phyloP scores from a whole-genome alignment of 345 rosid species.

The Linum usitatissimum region DNA sequence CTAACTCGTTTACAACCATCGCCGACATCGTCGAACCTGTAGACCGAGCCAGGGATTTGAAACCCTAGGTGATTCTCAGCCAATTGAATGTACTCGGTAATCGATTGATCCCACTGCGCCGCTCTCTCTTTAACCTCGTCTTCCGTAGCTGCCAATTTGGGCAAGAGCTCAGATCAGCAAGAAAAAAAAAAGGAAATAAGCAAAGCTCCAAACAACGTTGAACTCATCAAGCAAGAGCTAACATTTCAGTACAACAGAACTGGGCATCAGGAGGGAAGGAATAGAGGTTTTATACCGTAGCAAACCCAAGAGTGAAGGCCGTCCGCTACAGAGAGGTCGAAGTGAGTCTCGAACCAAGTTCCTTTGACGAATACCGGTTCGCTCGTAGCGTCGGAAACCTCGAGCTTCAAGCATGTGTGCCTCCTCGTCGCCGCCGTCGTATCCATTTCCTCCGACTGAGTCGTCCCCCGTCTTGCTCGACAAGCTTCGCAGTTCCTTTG shows the following conservation, averaged over 20 bases:
- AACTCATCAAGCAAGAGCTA: too few relatives aligned
- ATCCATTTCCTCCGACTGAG: not conserved
- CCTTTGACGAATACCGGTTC: constrained; percentile 64
- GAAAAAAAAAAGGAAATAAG: constrained; percentile 1
- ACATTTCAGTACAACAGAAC: too few relatives aligned
- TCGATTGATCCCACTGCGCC: constrained; percentile 78
- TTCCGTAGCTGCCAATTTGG: constrained; percentile 37
- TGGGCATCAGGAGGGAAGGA: not conserved
- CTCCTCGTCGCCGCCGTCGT: constrained; percentile 31
- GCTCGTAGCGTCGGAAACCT: constrained; percentile 13
- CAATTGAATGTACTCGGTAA: constrained; percentile 51
- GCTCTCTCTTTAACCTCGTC: constrained; percentile 71
- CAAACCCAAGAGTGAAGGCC: constrained; percentile 73
- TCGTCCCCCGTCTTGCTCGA: not conserved
- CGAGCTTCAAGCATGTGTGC: constrained; percentile 67
- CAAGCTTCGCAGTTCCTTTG: not conserved
- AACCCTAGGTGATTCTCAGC: constrained; percentile 73
- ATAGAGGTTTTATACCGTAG: constrained; percentile 29
- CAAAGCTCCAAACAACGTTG: not conserved
- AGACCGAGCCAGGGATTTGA: constrained; percentile 59
- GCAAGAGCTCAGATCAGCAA: not conserved
- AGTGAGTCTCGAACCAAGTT: constrained; percentile 48
- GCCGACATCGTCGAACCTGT: constrained; percentile 63
- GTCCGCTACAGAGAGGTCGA: constrained; percentile 67
- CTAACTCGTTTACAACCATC: constrained; percentile 61